Evolutionary conservation across 768 basidiomycete species (phyloP).

Genomic region (Exsudoporus frostii): DNA sequence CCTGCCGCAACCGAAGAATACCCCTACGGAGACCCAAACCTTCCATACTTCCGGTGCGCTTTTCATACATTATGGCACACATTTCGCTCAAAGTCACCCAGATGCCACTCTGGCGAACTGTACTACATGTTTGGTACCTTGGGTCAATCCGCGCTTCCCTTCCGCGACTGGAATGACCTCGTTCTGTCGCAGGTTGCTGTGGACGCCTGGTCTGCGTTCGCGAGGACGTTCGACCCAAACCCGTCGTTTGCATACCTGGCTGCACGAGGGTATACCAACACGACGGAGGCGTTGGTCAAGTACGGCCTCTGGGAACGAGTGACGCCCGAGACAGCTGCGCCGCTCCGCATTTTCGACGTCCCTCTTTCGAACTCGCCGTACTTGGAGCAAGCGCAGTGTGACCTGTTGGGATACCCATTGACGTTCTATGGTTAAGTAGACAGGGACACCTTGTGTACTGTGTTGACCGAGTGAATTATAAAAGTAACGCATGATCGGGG

Average conservation of each 20-base stretch:
- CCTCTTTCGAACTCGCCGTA: slow-evolving; percentile 5
- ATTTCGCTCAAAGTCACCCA: neutral
- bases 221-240: slow-evolving; percentile 47
- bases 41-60: slow-evolving; percentile 43
- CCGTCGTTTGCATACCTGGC: slow-evolving; percentile 39
- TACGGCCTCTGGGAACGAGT: neutral
- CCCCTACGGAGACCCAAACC: slow-evolving; percentile 44
- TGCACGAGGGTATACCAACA: slow-evolving; percentile 39
- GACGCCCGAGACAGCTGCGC: no score
- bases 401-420: slow-evolving; percentile 6
- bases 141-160: slow-evolving; percentile 37
- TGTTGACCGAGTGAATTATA: neutral
- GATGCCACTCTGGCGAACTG: slow-evolving; percentile 33
- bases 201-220: slow-evolving; percentile 48
- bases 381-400: slow-evolving; percentile 5
- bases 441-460: neutral
- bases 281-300: neutral
- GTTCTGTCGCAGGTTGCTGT: slow-evolving; percentile 41
- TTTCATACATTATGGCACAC: no score
- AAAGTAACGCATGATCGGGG: no score
- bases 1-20: slow-evolving; percentile 40
- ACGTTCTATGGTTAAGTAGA: neutral
- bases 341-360: neutral
- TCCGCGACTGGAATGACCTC: slow-evolving; percentile 47
- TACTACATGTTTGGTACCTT: slow-evolving; percentile 35